phyloP scores from a whole-genome alignment of 495 filamentous ascomycete genomes.

The Apiosordaria backusii region DNA sequence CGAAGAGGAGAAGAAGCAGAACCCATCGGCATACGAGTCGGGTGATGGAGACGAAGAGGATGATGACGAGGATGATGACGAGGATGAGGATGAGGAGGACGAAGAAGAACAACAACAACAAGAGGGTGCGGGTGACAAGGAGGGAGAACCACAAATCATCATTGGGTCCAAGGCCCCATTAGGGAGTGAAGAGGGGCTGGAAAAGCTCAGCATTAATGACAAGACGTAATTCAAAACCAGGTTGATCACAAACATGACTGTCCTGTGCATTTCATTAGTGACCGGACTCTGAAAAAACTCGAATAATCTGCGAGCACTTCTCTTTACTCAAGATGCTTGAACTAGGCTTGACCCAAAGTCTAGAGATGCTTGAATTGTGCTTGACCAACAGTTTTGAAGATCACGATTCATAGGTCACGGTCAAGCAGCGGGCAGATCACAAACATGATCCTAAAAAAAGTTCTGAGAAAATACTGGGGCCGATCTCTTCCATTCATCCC shows the following conservation, averaged over 20 bases:
- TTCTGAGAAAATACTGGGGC: neutral
- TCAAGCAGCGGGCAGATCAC: neutral
- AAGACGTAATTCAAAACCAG: conserved; percentile 17
- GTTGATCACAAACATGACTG: no score
- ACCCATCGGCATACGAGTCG: conserved; percentile 23
- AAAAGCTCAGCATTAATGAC: conserved; percentile 25
- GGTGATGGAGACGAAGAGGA: conserved; percentile 54
- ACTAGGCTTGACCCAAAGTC: no score
- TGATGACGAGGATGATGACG: conserved; percentile 73
- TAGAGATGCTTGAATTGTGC: neutral
- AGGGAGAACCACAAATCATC: conserved; percentile 25
- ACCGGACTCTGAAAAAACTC: no score
- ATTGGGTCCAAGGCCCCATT: conserved; percentile 1
- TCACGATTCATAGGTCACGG: neutral
- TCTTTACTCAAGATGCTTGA: no score
- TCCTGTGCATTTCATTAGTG: no score
- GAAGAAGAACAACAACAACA: conserved; percentile 9
- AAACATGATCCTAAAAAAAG: neutral
- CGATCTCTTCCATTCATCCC: conserved; percentile 10
- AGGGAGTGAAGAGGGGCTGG: conserved; percentile 15
- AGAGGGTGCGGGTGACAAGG: conserved; percentile 31
- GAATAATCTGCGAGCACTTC: no score
- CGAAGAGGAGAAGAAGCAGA: conserved; percentile 30
- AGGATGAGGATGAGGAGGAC: conserved; percentile 63
- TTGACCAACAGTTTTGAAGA: no score